Evolutionary conservation across 192 early-diverging fungal species (phyloP).

Genomic region (Oehlia diaphana): DNA sequence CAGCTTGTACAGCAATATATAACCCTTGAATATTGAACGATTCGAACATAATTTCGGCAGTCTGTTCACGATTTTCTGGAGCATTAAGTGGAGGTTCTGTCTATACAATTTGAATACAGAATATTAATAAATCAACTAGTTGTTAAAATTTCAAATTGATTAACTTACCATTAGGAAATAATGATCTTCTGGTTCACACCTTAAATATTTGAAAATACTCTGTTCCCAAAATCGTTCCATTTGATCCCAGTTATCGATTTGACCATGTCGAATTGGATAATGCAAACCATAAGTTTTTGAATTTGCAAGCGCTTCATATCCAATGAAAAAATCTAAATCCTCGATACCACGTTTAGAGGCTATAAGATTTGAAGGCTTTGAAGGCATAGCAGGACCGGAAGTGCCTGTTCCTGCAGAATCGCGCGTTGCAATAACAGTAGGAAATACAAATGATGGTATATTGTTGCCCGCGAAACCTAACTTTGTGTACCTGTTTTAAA

Average conservation of each 20-base stretch:
- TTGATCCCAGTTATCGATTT: conserved; percentile 99
- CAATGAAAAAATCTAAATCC: conserved; percentile 97
- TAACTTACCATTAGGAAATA: conserved; percentile 81
- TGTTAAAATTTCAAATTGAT: background rate
- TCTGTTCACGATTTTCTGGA: conserved; percentile 98
- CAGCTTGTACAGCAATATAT: conserved; percentile 99
- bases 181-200: conserved; percentile 99
- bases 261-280: conserved; percentile 96
- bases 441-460: conserved; percentile 96
- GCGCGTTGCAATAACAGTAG: conserved; percentile 86
- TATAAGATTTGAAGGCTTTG: conserved; percentile 60
- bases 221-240: conserved; percentile 99
- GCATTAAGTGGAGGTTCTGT: conserved; percentile 98
- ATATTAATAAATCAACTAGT: background rate
- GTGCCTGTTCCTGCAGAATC: conserved; percentile 49
- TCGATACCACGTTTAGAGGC: conserved; percentile 96
- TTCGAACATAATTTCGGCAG: conserved; percentile 99
- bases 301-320: conserved; percentile 90
- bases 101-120: conserved; percentile 40
- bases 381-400: conserved; percentile 50
- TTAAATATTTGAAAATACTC: conserved; percentile 95
- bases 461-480: conserved; percentile 97
- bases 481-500: conserved; percentile 78
- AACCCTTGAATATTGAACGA: conserved; percentile 97
- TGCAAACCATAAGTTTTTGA: conserved; percentile 85